Percentiles rank a stretch among this genome's conserved stretches.
These are phyloP conservation scores for Peronospora belbahrii DNA, from an alignment of 352 stramenopile species.

Conservation along the genomic window DNA sequence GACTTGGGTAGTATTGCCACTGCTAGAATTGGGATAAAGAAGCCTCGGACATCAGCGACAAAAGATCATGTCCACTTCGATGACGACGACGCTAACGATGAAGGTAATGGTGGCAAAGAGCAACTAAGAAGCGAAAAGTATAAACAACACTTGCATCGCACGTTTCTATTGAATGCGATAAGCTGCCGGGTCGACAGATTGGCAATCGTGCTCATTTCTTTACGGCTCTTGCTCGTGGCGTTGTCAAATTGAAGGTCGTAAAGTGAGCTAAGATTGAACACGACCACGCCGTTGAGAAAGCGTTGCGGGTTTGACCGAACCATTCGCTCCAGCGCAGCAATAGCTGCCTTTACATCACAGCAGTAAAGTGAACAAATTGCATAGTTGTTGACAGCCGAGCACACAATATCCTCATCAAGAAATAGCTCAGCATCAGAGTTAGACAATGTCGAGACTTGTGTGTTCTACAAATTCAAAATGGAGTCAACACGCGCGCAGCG, in stretches of 20 bases:
- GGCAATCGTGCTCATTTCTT: slow-evolving; percentile 74
- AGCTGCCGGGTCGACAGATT: slow-evolving; percentile 50
- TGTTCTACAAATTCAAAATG: slow-evolving; percentile 40
- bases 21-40: slow-evolving; percentile 17
- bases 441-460: slow-evolving; percentile 6
- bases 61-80: slow-evolving; percentile 39
- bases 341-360: slow-evolving; percentile 65
- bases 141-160: slow-evolving; percentile 7
- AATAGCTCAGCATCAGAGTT: slow-evolving; percentile 34
- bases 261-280: slow-evolving; percentile 78
- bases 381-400: slow-evolving; percentile 74
- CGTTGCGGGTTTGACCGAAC: slow-evolving; percentile 58
- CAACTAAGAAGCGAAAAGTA: slow-evolving; percentile 24
- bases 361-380: slow-evolving; percentile 77
- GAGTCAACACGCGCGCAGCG: slow-evolving; percentile 64
- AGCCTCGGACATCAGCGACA: slow-evolving; percentile 4
- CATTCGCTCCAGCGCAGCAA: slow-evolving; percentile 62
- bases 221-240: slow-evolving; percentile 61
- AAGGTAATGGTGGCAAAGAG: too few species aligned
- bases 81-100: slow-evolving; percentile 18
- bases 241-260: slow-evolving; percentile 79
- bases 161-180: slow-evolving; percentile 67
- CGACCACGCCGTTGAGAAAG: slow-evolving; percentile 59
- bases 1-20: neutral
- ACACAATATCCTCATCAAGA: slow-evolving; percentile 60